Evolutionary conservation across 495 filamentous ascomycete genomes (phyloP), one percentile per base, ranked within the genome.

Genomic region (Aspergillus mulundensis): DNA sequence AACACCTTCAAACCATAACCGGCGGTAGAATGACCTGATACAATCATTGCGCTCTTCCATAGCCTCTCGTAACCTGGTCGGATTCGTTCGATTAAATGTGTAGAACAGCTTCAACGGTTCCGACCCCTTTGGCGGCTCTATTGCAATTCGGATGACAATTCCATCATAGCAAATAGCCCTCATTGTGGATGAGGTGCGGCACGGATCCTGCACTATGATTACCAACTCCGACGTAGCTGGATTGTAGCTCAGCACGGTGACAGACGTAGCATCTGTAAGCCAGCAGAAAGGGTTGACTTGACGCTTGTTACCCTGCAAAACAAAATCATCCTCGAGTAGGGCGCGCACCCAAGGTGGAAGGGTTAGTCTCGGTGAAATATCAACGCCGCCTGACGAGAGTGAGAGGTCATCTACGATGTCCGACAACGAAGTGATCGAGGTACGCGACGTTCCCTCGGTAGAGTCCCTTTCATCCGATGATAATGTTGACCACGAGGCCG

Each of bases 1-100:
- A 2, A 91, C 89, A 54, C 86, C 77, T 7, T 87, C 90, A 58
- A 96, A 94, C 91, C 91, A 96, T 28, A 91, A 80, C n/a, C 80
- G 78, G 78, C 89, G 91, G 76, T 96, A 96, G 64, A 96, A 96
- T 68, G 88, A 82, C 70, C 93, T 95, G 76, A 95, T 92, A 40
- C 87, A 82, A 59, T 91, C 86, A 61, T 95, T 95, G 59, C 91
- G 86, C 38, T 75, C 81, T 42, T 90, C 77, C 88, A 93, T 95
- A 28, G 93, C 81, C 64, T 96, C 91, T 43, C 83, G 82, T 47
- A 96, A 89, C 3, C 86, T 85, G 10, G 87, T 59, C 88, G 87
- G 87, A 34, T 82, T 80, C 67, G 90, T 85, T 0, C 87, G 87
- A 54, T 84, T 81, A 62, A 93, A 94, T 1, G 77, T 85, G 70